Percentiles rank a stretch among this genome's conserved stretches.
Conservation (phyloP, 2,329 filamentous ascomycete genomes). For the Aspergillus unguis region DNA sequence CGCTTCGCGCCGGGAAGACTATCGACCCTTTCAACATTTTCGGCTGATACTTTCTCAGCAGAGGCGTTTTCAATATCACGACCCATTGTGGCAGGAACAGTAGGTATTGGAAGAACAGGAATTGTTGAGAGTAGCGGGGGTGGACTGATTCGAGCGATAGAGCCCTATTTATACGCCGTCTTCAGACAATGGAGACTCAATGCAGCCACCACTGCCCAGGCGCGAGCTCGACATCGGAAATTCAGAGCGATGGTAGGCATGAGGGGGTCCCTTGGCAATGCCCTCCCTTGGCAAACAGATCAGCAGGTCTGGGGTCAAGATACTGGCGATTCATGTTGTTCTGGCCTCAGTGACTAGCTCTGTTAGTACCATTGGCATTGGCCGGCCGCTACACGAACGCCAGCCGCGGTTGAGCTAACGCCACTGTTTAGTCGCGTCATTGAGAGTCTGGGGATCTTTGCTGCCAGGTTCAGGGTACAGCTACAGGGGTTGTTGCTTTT, state of each 20-base stretch:
- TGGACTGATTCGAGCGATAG: not conserved
- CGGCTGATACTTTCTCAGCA: conserved; percentile 8
- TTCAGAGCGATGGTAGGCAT: not conserved
- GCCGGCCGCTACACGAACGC: no score
- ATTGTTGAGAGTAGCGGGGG: not conserved
- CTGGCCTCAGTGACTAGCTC: no score
- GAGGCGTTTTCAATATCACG: conserved; percentile 9
- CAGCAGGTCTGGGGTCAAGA: not conserved
- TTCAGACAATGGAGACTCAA: not conserved
- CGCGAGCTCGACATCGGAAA: not conserved
- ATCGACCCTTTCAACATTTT: conserved; percentile 14
- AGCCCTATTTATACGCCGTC: not conserved
- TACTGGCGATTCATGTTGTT: no score
- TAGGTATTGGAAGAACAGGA: not conserved
- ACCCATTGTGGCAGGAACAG: not conserved
- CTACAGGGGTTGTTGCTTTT: no score
- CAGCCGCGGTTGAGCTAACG: no score
- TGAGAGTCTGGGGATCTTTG: no score
- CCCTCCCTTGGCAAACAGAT: not conserved
- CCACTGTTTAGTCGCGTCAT: no score
- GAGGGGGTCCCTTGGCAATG: conserved; percentile 7
- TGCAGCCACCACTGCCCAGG: not conserved
- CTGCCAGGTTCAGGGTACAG: no score
- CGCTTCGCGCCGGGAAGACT: not conserved
- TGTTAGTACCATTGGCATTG: no score